phyloP scores from a whole-genome alignment of 2,329 filamentous ascomycete species.

The Whalleya microplaca region DNA sequence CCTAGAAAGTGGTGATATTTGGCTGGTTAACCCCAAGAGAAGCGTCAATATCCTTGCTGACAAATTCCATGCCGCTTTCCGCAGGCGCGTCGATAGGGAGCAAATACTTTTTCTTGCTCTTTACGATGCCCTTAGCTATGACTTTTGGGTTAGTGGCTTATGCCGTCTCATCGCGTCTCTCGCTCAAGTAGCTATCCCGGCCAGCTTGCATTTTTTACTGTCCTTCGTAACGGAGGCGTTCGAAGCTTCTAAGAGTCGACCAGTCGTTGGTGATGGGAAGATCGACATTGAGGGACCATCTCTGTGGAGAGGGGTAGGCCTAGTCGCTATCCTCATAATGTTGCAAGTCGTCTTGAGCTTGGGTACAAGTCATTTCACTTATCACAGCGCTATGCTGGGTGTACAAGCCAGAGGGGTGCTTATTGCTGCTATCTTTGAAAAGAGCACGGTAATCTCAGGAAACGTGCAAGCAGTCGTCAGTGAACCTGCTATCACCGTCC shows the following conservation, averaged over 20 bases:
- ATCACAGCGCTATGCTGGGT: conserved; percentile 83
- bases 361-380: conserved; percentile 84
- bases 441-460: conserved; percentile 82
- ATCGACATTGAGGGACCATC: conserved; percentile 55
- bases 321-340: conserved; percentile 77
- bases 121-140: conserved; percentile 78
- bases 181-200: conserved; percentile 78
- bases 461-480: conserved; percentile 46
- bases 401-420: conserved; percentile 78
- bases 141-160: conserved; percentile 78
- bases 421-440: conserved; percentile 85
- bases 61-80: conserved; percentile 61
- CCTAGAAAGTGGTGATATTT: conserved; percentile 81
- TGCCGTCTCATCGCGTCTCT: conserved; percentile 74
- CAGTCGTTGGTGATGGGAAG: conserved; percentile 31
- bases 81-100: conserved; percentile 47
- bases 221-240: conserved; percentile 79
- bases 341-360: conserved; percentile 84
- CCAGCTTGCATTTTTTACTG: conserved; percentile 80
- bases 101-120: conserved; percentile 74
- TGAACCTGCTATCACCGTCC: conserved; percentile 50
- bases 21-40: conserved; percentile 78
- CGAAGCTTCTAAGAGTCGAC: conserved; percentile 50
- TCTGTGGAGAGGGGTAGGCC: conserved; percentile 73
- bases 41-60: conserved; percentile 67